Evolutionary conservation across 768 basidiomycete species (phyloP).

Genomic region (Naganishia onofrii): DNA sequence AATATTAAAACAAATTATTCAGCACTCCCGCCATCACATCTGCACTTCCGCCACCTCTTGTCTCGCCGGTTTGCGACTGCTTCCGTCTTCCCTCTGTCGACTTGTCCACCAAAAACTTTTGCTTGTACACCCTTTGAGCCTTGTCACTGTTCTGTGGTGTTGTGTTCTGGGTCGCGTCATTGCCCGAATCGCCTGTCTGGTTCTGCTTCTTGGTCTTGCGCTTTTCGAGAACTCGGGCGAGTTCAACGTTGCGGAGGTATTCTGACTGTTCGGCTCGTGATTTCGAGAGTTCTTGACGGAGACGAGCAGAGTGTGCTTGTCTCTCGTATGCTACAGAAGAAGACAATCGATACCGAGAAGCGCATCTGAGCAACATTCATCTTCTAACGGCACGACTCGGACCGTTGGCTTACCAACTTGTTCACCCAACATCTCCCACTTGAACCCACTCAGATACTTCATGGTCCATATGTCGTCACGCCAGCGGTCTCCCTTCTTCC

Average conservation of each 20-base stretch:
- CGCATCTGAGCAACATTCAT: constrained; percentile 19
- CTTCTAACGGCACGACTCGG: too few species aligned
- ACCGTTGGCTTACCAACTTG: constrained; percentile 75
- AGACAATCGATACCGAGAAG: constrained; percentile 4
- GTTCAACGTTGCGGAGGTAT: constrained; percentile 89
- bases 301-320: constrained; percentile 76
- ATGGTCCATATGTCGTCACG: constrained; percentile 99
- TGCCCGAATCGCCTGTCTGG: constrained; percentile 18
- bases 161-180: background rate
- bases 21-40: constrained; percentile 16
- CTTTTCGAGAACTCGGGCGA: constrained; percentile 66
- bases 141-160: constrained; percentile 4
- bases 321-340: constrained; percentile 76
- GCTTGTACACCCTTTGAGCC: constrained; percentile 24
- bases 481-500: constrained; percentile 60
- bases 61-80: constrained; percentile 4
- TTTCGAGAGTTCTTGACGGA: constrained; percentile 87
- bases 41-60: background rate
- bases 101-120: constrained; percentile 18
- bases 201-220: constrained; percentile 46
- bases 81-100: background rate
- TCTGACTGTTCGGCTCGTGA: constrained; percentile 84
- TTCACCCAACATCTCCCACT: constrained; percentile 98
- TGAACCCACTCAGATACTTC: constrained; percentile 96
- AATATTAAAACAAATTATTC: constrained; percentile 1